Conservation (phyloP, 2,329 filamentous ascomycete genomes). For the Ilyonectria destructans region DNA sequence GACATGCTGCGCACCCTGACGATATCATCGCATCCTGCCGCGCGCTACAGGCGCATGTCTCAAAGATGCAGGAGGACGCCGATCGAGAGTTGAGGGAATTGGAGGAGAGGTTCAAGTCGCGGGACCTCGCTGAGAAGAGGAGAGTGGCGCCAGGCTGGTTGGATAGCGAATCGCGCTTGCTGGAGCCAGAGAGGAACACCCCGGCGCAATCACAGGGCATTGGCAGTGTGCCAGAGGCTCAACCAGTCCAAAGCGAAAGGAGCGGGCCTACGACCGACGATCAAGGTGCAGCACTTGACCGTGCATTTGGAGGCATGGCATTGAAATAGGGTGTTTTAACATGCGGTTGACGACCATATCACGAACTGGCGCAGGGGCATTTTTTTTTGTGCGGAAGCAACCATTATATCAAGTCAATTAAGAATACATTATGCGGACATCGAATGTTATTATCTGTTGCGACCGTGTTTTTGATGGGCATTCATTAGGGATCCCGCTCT, state of each 20-base stretch:
- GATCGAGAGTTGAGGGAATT: conserved; percentile 78
- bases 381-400: conserved; percentile 20
- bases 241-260: conserved; percentile 33
- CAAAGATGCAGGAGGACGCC: conserved; percentile 78
- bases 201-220: conserved; percentile 50
- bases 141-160: conserved; percentile 86
- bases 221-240: conserved; percentile 34
- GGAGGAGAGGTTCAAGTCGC: conserved; percentile 75
- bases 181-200: conserved; percentile 75
- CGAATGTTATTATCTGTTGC: conserved; percentile 16
- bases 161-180: conserved; percentile 79
- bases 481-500: neutral
- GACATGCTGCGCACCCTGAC: conserved; percentile 88
- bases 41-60: conserved; percentile 83
- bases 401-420: conserved; percentile 26
- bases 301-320: conserved; percentile 69
- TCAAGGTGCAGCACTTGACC: conserved; percentile 71
- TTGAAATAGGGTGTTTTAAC: conserved; percentile 48
- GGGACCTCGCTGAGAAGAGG: conserved; percentile 85
- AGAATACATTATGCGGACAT: conserved; percentile 25
- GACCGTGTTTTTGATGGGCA: neutral
- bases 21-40: conserved; percentile 88
- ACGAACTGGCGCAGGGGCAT: conserved; percentile 26
- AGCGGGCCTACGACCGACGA: conserved; percentile 58
- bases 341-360: conserved; percentile 32